These are phyloP conservation scores for Begonia masoniana DNA, from an alignment of 306 rosid species.

Conservation along the genomic window DNA sequence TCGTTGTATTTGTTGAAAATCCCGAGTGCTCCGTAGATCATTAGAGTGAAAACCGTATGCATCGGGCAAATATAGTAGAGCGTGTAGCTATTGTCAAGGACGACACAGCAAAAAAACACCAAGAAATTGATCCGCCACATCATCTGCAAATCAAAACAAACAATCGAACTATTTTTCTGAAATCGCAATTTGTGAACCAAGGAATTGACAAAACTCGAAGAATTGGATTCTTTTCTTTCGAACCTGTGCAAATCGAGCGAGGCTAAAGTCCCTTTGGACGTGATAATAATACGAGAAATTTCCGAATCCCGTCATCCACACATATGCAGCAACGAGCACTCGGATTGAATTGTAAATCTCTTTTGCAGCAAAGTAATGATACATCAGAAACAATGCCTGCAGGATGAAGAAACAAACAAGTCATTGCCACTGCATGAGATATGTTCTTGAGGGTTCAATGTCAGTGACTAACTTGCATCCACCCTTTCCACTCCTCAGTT, in stretches of 20 bases:
- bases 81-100: constrained; percentile 88
- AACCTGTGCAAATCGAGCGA: constrained; percentile 27
- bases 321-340: constrained; percentile 77
- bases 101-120: constrained; percentile 62
- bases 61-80: constrained; percentile 95
- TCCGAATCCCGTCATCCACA: constrained; percentile 99
- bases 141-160: constrained; percentile 97
- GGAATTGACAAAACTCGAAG: too few species aligned
- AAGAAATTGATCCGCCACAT: constrained; percentile 99
- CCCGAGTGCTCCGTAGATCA: constrained; percentile 84
- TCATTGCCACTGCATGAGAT: neutral
- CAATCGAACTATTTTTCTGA: neutral
- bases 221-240: neutral
- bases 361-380: constrained; percentile 83
- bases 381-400: constrained; percentile 83
- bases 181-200: too few species aligned
- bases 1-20: constrained; percentile 77
- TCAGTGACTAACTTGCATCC: constrained; percentile 84
- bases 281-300: constrained; percentile 82
- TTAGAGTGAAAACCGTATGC: constrained; percentile 94
- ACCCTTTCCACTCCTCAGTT: constrained; percentile 99
- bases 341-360: constrained; percentile 87
- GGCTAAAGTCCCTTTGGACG: constrained; percentile 82
- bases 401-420: constrained; percentile 1
- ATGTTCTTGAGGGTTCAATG: neutral